Evolutionary conservation across 345 rosid genomes (phyloP).

Genomic region (Isatis tinctoria): DNA sequence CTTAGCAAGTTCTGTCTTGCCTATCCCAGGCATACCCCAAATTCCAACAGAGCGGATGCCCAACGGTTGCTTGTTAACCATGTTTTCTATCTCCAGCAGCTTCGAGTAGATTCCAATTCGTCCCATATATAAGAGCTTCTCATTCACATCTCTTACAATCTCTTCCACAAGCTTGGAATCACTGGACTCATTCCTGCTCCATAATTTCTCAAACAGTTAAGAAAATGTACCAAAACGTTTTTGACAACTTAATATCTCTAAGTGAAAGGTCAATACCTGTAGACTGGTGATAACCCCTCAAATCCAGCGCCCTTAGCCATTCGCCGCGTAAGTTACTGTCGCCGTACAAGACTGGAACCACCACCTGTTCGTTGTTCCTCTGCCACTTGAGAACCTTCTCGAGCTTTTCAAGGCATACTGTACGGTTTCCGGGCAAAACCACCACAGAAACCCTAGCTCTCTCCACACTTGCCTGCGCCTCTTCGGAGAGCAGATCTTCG

Average conservation of each 20-base stretch:
- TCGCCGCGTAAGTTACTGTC: neutral
- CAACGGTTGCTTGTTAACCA: neutral
- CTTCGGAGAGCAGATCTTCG: neutral
- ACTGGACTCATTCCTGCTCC: neutral
- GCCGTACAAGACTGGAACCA: neutral
- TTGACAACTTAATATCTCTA: no score
- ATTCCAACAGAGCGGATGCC: constrained; percentile 5
- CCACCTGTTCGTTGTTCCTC: neutral
- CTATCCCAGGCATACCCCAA: constrained; percentile 24
- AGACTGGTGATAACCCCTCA: neutral
- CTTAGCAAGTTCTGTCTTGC: constrained; percentile 5
- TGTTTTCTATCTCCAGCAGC: neutral
- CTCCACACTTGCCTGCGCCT: neutral
- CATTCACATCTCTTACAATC: neutral
- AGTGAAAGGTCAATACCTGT: no score
- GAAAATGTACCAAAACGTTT: neutral
- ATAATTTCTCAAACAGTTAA: neutral
- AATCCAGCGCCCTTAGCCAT: neutral
- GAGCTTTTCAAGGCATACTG: neutral
- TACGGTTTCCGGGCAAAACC: neutral
- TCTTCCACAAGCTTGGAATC: neutral
- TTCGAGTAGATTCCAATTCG: neutral
- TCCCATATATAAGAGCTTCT: neutral
- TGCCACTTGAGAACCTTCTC: neutral
- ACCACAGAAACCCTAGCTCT: neutral